Conservation (phyloP, 140 eudicot species). For the Ambrosia hybrid region DNA sequence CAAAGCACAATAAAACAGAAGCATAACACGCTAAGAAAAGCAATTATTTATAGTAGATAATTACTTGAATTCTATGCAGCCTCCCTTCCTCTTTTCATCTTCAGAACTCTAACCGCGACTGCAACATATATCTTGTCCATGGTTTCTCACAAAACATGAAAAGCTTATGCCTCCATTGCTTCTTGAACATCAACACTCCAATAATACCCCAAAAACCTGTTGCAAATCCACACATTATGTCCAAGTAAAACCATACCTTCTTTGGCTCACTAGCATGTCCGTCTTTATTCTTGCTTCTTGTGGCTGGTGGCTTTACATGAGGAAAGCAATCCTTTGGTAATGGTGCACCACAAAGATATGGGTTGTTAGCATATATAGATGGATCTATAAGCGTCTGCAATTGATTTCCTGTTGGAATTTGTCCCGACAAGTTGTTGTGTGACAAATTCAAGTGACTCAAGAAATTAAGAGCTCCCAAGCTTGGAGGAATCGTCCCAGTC, state of each 20-base stretch:
- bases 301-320: background rate
- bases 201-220: conserved; percentile 21
- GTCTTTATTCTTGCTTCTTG: conserved; percentile 1
- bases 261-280: background rate
- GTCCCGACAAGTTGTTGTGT: conserved; percentile 18
- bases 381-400: conserved; percentile 21
- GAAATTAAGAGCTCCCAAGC: conserved; percentile 18
- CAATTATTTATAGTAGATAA: background rate
- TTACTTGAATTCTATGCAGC: background rate
- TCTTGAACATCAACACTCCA: conserved; percentile 13
- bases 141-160: conserved; percentile 12
- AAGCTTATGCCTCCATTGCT: conserved; percentile 18
- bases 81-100: conserved; percentile 8
- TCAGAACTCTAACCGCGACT: background rate
- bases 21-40: background rate
- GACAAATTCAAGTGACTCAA: conserved; percentile 22
- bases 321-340: background rate
- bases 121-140: background rate
- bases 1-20: background rate
- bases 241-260: conserved; percentile 16
- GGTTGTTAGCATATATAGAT: conserved; percentile 8
- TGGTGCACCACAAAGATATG: no score
- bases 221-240: conserved; percentile 10
- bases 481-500: conserved; percentile 36
- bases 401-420: conserved; percentile 26